Evolutionary conservation across 495 filamentous ascomycete genomes (phyloP).

Genomic region (Podospora tetraspora): DNA sequence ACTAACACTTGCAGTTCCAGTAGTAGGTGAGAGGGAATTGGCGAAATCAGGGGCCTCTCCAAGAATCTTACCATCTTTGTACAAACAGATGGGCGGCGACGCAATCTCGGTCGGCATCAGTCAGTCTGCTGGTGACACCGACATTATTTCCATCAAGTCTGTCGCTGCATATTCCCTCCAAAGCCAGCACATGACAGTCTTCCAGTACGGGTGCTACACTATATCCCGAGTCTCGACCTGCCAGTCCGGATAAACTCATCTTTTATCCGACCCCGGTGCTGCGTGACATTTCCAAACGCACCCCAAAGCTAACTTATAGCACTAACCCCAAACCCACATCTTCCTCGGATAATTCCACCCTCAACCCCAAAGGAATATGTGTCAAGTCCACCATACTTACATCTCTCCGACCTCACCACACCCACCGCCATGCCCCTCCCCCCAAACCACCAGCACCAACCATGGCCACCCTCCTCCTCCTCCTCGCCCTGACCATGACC

Average conservation of each 20-base stretch:
- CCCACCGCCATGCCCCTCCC: background rate
- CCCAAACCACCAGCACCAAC: background rate
- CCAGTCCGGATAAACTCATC: background rate
- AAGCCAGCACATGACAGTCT: no score
- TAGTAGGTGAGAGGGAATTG: no score
- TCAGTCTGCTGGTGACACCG: no score
- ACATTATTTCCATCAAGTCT: no score
- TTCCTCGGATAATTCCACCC: background rate
- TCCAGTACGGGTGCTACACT: background rate
- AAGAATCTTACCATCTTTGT: no score
- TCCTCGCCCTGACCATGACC: constrained; percentile 3
- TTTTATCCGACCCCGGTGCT: background rate
- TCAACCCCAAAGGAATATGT: constrained; percentile 4
- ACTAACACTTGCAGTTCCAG: no score
- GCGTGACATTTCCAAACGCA: background rate
- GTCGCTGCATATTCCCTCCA: no score
- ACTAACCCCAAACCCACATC: background rate
- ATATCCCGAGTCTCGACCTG: background rate
- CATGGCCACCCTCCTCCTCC: background rate
- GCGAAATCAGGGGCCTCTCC: no score
- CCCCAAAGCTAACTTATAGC: background rate
- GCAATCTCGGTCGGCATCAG: no score
- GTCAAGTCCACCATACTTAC: constrained; percentile 1
- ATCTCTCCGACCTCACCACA: background rate
- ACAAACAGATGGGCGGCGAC: no score